Percentiles rank a stretch among this genome's conserved stretches.
These are phyloP conservation scores for Penicillium egyptiacum DNA, from an alignment of 495 filamentous ascomycete genomes.

Conservation along the genomic window DNA sequence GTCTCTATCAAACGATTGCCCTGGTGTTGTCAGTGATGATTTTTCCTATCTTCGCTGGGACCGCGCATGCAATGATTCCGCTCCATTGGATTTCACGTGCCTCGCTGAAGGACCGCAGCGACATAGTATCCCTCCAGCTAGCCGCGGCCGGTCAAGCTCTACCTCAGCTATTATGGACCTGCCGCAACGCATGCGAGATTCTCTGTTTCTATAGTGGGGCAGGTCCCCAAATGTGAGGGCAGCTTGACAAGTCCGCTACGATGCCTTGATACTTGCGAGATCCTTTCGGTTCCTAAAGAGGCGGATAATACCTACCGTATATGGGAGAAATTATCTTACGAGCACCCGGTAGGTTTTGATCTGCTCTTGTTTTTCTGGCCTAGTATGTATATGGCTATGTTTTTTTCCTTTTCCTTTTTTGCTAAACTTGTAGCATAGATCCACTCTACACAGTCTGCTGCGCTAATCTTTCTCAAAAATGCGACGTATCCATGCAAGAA, in stretches of 20 bases:
- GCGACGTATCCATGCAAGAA: not conserved
- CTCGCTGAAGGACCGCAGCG: too few species aligned
- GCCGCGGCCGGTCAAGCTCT: not conserved
- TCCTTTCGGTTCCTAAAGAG: not conserved
- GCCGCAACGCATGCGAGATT: not conserved
- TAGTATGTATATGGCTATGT: not conserved
- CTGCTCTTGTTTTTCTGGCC: not conserved
- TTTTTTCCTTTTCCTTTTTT: not conserved
- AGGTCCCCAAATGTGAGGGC: not conserved
- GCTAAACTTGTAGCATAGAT: not conserved
- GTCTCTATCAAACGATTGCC: too few species aligned
- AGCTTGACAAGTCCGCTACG: not conserved
- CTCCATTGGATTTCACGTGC: not conserved
- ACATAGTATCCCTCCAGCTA: not conserved
- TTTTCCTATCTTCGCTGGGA: not conserved
- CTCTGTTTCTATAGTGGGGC: not conserved
- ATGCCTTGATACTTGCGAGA: not conserved
- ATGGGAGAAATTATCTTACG: not conserved
- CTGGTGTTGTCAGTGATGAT: not conserved
- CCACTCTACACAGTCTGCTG: not conserved
- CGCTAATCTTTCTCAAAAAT: not conserved
- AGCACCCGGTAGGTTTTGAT: not conserved
- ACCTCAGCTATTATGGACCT: not conserved
- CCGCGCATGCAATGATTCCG: too few species aligned
- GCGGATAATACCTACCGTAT: not conserved